Base-by-base conservation (phyloP, 768 basidiomycete species). In the Chalciporus sphaerocephalus region DNA sequence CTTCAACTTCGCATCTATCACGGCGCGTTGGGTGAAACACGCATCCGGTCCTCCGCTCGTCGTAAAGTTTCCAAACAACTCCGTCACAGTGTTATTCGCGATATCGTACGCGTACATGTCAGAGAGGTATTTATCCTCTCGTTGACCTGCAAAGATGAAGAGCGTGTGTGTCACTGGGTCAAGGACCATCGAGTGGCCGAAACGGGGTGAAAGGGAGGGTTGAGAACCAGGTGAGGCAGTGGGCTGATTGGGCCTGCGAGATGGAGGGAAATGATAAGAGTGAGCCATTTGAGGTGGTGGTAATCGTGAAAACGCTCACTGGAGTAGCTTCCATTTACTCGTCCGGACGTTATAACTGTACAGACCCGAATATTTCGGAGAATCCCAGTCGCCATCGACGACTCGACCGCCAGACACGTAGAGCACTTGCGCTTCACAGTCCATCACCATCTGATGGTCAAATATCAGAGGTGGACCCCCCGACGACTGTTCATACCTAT, bases 361-460 rank as follows among this genome's bases (percentile, higher is more conserved):
- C 51, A 91, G 58, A 4, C 84, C 86, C 12, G 86, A 80, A 53
- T 81, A 87, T 48, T 80, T 85, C 37, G 71, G 56, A 0, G 69
- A 63, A 13, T 79, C 72, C 75, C 76, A 79, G 22, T 85, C 75
- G 10, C 76, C 79, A 50, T 86, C 84, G 13, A 84, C 76, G 4
- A 88, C 70, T 13, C 84, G 76, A 1, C 89, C 89, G 7, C 89
- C 88, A 50, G 80, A 86, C 6, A 88, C 77, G 48, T 89, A 91
- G 6, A 92, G 57, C 3, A 81, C 76, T 59, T 88, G 87, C 0
- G 75, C 66, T 4, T 83, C 81, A 32, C 74, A 74, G 54, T 91
- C 88, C 56, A 90, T 78, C 24, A 70, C 82, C 80, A 91, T 85
- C 64, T 88, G 86, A 54, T 90, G 88, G 58, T 91, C 89, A 52